Percentiles rank a stretch among this genome's conserved stretches.
Evolutionary conservation across 2,329 filamentous ascomycete genomes (phyloP).

Genomic region (Aciculosporium take): DNA sequence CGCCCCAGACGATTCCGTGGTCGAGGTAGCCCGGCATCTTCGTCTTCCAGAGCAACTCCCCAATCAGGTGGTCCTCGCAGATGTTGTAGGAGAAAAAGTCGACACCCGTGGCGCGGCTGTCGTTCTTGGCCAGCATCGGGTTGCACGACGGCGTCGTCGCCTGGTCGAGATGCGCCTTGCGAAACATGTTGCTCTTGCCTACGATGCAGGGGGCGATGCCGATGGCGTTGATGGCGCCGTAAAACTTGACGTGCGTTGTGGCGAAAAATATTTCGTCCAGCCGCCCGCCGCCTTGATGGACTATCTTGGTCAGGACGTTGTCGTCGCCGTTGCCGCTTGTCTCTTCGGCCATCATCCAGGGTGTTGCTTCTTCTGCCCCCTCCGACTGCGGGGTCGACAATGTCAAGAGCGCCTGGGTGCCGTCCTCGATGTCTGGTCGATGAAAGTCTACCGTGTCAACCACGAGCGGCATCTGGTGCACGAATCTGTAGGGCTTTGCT

Average conservation of each 20-base stretch:
- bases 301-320: slow-evolving; percentile 17
- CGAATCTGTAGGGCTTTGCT: slow-evolving; percentile 65
- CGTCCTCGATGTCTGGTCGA: slow-evolving; percentile 9
- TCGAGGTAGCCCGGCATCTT: slow-evolving; percentile 51
- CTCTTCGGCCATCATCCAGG: background rate
- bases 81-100: slow-evolving; percentile 94
- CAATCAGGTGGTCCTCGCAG: slow-evolving; percentile 93
- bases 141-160: slow-evolving; percentile 41
- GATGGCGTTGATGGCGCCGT: slow-evolving; percentile 90
- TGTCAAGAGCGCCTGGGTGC: slow-evolving; percentile 18
- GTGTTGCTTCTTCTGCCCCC: slow-evolving; percentile 6
- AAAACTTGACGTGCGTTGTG: slow-evolving; percentile 91
- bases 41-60: slow-evolving; percentile 77
- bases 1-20: slow-evolving; percentile 71
- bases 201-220: slow-evolving; percentile 83
- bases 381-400: slow-evolving; percentile 20
- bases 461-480: slow-evolving; percentile 82
- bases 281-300: slow-evolving; percentile 52
- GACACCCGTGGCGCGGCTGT: slow-evolving; percentile 48
- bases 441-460: slow-evolving; percentile 48
- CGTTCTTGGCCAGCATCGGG: slow-evolving; percentile 25
- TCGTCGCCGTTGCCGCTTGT: slow-evolving; percentile 8
- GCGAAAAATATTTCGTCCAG: slow-evolving; percentile 93
- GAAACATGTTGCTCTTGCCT: slow-evolving; percentile 98
- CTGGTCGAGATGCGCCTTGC: slow-evolving; percentile 72